phyloP scores from a whole-genome alignment of 495 filamentous ascomycete species.

The Beverwykella pulmonaria region DNA sequence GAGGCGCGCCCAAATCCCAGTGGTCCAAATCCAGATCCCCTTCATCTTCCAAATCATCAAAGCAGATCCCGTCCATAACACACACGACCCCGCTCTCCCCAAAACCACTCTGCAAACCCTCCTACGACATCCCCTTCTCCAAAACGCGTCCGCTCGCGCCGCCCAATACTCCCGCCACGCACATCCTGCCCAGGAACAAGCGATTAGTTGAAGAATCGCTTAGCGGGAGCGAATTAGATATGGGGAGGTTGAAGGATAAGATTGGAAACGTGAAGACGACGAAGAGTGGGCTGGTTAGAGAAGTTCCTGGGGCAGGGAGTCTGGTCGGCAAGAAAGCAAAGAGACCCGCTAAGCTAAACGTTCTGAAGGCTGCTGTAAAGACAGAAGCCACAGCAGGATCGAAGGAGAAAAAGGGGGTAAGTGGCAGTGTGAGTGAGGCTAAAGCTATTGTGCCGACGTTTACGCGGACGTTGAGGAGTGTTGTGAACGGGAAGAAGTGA shows the following conservation, averaged over 20 bases:
- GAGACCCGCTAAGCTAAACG: no score
- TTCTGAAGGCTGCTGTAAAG: background rate
- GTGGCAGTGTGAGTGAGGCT: background rate
- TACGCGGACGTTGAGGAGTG: background rate
- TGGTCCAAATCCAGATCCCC: background rate
- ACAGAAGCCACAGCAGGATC: background rate
- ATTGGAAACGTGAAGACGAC: slow-evolving; percentile 20
- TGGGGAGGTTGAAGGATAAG: slow-evolving; percentile 7
- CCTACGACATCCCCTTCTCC: slow-evolving; percentile 13
- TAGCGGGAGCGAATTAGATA: slow-evolving; percentile 9
- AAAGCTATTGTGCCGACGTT: background rate
- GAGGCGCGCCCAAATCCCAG: no score
- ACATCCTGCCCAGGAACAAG: background rate
- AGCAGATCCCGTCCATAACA: background rate
- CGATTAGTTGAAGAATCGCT: background rate
- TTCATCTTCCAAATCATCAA: background rate
- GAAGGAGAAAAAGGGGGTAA: background rate
- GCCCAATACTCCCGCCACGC: slow-evolving; percentile 22
- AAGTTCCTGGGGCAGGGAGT: background rate
- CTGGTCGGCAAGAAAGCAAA: no score
- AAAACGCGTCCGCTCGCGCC: slow-evolving; percentile 15
- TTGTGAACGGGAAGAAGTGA: background rate
- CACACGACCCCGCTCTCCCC: background rate
- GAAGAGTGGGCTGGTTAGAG: background rate
- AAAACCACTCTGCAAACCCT: background rate